Conservation (phyloP, 2,329 filamentous ascomycete genomes). For the Metarhizium robertsii region DNA sequence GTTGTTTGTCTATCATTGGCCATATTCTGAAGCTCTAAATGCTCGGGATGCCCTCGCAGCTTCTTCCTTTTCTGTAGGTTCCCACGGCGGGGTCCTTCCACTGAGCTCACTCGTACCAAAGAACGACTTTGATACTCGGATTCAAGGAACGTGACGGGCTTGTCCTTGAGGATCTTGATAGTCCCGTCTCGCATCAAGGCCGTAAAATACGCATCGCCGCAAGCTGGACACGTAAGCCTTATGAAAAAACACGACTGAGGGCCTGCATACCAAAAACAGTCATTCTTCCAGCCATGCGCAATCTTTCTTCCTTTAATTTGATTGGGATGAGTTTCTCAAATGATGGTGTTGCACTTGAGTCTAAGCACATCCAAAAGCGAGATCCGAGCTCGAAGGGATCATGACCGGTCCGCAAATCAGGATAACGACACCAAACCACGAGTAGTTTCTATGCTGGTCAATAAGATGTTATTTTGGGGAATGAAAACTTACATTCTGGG, state of each 20-base stretch:
- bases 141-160: neutral
- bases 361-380: neutral
- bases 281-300: neutral
- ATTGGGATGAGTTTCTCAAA: neutral
- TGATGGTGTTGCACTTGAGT: neutral
- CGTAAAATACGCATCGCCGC: neutral
- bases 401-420: neutral
- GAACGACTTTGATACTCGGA: neutral
- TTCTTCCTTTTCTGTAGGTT: neutral
- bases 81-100: neutral
- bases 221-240: neutral
- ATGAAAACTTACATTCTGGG: neutral
- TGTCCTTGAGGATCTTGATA: neutral
- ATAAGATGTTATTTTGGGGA: neutral
- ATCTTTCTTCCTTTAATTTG: neutral
- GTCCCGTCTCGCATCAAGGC: neutral
- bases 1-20: too few species aligned
- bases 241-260: neutral
- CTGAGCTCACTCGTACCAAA: neutral
- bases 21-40: too few species aligned
- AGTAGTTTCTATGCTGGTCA: neutral
- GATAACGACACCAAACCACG: neutral
- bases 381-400: neutral
- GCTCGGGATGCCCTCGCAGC: neutral
- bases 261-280: neutral